Evolutionary conservation across 2,329 filamentous ascomycete species (phyloP), one percentile per base, ranked within the genome.

Genomic region (Cladosporium halotolerans): DNA sequence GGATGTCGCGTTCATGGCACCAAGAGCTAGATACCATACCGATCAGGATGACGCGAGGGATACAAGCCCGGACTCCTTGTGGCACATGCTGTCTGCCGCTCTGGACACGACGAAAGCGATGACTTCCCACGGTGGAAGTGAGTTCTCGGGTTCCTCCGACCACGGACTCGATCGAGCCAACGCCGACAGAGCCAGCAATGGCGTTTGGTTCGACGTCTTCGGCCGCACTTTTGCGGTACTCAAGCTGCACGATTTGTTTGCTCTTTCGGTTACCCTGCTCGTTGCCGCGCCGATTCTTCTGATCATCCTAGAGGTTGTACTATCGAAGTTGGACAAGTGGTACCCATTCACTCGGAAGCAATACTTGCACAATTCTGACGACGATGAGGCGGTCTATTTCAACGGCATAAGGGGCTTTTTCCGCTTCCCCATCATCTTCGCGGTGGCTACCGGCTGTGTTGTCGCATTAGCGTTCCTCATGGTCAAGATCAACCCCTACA

Each of bases 191-290:
- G 62, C 63, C 3, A 67, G 59, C 38, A 76, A 81, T 55, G 88
- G 84, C 31, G 89, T 97, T 11, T 99, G 91, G 89, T 97, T 97
- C 65, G 93, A 97, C 66, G 72, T 97, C 7, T 92, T 95, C 59
- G 93, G 92, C 41, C 80, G 78, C 52, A 77, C 77, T 1, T 90
- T 96, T 68, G 88, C 86, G 13, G 77, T 95, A 2, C 88, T 96
- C 65, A 79, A 80, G 44, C 77, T 96, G 38, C 82, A 87, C 58
- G 90, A 88, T 7, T 78, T 97, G 54, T 97, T 97, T 70, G 90
- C 89, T 3, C 83, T 93, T 72, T 91, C 89, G 4, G 79, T 97
- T 28, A 87, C 88, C 1, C 72, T 97, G 10, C 81, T 97, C 16
- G 84, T 95, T 16, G 84, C 85, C 16, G 83, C 86, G 0, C 92